Conservation (phyloP, 768 basidiomycete genomes). For the Boletus rex-veris region DNA sequence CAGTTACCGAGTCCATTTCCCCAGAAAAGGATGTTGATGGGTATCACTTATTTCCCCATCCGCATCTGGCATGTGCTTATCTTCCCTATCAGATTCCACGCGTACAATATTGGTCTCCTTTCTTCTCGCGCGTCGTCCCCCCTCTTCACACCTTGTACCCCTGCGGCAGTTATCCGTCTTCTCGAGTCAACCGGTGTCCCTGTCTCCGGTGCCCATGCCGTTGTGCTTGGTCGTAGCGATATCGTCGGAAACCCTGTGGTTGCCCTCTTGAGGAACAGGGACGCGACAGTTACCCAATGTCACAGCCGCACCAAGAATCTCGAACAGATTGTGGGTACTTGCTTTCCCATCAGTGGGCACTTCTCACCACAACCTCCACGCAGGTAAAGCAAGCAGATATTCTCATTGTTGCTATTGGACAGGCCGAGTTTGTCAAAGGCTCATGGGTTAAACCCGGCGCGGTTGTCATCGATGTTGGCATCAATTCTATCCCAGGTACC, state of each 20-base stretch:
- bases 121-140: conserved; percentile 87
- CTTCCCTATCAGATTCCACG: conserved; percentile 72
- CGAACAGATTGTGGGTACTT: conserved; percentile 60
- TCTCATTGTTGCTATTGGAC: conserved; percentile 94
- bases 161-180: conserved; percentile 86
- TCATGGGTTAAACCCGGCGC: conserved; percentile 95
- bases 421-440: conserved; percentile 85
- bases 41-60: conserved; percentile 40
- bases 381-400: conserved; percentile 88
- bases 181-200: conserved; percentile 82
- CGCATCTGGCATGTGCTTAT: conserved; percentile 2
- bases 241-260: conserved; percentile 97
- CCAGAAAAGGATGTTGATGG: conserved; percentile 97
- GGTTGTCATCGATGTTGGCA: conserved; percentile 96
- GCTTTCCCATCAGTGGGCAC: conserved; percentile 6
- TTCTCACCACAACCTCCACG: not conserved
- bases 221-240: conserved; percentile 95
- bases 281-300: conserved; percentile 98
- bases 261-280: conserved; percentile 81
- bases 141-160: conserved; percentile 93
- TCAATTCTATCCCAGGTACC: conserved; percentile 89
- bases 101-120: conserved; percentile 95
- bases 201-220: conserved; percentile 76
- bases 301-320: conserved; percentile 88
- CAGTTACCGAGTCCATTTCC: conserved; percentile 90